Evolutionary conservation across 805 yeast species (phyloP), one percentile per base, ranked within the genome.

Genomic region (Candida railenensis): DNA sequence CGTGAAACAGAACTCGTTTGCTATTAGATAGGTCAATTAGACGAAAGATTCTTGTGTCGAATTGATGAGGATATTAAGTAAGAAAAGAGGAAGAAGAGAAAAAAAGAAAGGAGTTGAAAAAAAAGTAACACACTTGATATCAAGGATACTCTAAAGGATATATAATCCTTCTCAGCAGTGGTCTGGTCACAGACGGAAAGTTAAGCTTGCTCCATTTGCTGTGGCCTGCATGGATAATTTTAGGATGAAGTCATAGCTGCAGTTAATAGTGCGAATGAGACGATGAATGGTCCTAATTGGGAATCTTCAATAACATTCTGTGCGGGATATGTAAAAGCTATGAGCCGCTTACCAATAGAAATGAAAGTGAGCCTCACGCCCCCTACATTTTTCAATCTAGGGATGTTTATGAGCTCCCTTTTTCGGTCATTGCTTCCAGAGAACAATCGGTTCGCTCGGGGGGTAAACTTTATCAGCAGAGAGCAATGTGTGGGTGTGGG

Each of bases 231-330:
- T 14, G n/a, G n/a, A 20, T 36, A 5, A 9, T 22, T 9, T 8
- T 4, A 18, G 18, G 12, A 36, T 36, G 39, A 36, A 36, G 39
- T 36, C 39, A 36, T 20, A 36, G 12, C 21, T 36, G 39, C 39
- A 36, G 21, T 15, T 36, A 18, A 25, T 11, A 15, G 7, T 34
- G 38, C 20, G 38, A 15, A 34, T 34, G 38, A 34, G 40, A 37
- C 40, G 40, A 37, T 37, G 28, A n/a, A 21, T 16, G 9, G 40
- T 8, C 30, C 40, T 9, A 20, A 37, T 21, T 37, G 28, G 28
- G 40, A 8, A 9, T 14, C 5, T 8, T 18, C 16, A 37, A 37
- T 37, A 37, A 37, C 40, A 37, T 22, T 22, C 40, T 37, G 12
- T 12, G 39, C 22, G 30, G 11, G 11, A 11, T 25, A 25, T 25